phyloP scores from a whole-genome alignment of 2,329 filamentous ascomycete genomes.

The Diatrype stigma region DNA sequence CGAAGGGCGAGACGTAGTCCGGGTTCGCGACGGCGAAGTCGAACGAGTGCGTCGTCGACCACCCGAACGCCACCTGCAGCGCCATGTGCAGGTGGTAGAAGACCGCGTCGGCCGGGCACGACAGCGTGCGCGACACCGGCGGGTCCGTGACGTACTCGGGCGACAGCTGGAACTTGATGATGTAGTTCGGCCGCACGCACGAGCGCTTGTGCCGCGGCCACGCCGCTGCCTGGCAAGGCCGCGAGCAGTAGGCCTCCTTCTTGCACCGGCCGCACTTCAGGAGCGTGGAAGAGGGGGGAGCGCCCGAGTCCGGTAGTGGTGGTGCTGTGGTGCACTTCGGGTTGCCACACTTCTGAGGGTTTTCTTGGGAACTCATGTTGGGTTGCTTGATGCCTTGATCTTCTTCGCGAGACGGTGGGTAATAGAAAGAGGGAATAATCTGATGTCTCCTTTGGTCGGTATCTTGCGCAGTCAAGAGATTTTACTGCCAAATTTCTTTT shows the following conservation, averaged over 20 bases:
- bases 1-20: background rate
- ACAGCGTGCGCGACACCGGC: constrained; percentile 11
- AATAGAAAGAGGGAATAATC: too few species aligned
- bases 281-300: background rate
- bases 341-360: background rate
- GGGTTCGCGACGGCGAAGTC: constrained; percentile 14
- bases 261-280: constrained; percentile 1
- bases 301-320: background rate
- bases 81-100: background rate
- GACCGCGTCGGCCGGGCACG: constrained; percentile 12
- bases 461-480: background rate
- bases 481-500: background rate
- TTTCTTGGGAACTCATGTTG: background rate
- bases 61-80: constrained; percentile 15
- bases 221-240: constrained; percentile 4
- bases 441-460: background rate
- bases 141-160: constrained; percentile 13
- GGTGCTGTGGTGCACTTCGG: background rate
- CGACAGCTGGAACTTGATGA: constrained; percentile 12
- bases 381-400: too few species aligned
- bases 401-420: background rate
- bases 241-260: constrained; percentile 2
- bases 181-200: constrained; percentile 16
- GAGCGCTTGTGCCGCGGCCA: constrained; percentile 7
- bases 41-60: constrained; percentile 11